A percentile compares a stretch with the other conserved stretches of the same genome.
These are phyloP conservation scores for Linaria vulgaris DNA, from an alignment of 257 asterid species.

Conservation along the genomic window DNA sequence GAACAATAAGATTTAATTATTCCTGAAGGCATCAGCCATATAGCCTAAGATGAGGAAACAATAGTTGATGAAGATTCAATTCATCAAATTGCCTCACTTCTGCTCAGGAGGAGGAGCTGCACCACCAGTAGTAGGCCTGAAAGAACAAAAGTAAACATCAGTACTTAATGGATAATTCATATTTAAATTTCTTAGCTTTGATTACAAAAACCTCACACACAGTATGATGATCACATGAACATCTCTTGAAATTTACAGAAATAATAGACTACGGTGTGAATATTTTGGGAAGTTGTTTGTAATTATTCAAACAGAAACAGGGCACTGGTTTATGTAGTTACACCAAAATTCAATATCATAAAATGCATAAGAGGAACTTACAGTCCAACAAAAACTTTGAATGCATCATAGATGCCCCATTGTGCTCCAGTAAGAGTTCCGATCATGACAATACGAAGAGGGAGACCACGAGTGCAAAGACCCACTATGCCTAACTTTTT, in stretches of 20 bases:
- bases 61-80: slow-evolving; percentile 3
- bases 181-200: too few species aligned
- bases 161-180: too few species aligned
- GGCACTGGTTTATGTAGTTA: too few species aligned
- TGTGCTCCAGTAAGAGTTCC: slow-evolving; percentile 80
- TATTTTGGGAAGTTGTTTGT: too few species aligned
- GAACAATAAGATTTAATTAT: slow-evolving; percentile 5
- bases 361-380: slow-evolving; percentile 47
- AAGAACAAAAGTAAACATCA: slow-evolving; percentile 8
- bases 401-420: slow-evolving; percentile 80
- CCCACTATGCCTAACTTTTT: slow-evolving; percentile 58
- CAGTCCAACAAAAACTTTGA: slow-evolving; percentile 71
- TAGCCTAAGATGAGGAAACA: neutral
- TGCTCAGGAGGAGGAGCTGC: slow-evolving; percentile 42
- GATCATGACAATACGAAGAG: slow-evolving; percentile 68
- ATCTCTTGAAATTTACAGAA: too few species aligned
- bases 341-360: too few species aligned
- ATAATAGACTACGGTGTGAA: too few species aligned
- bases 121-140: slow-evolving; percentile 89
- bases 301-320: too few species aligned
- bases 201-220: too few species aligned
- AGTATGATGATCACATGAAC: too few species aligned
- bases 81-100: slow-evolving; percentile 28
- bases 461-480: slow-evolving; percentile 69
- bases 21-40: slow-evolving; percentile 3